These are phyloP conservation scores for Crithidia bombi DNA, from an alignment of 208 protist species.

Conservation along the genomic window DNA sequence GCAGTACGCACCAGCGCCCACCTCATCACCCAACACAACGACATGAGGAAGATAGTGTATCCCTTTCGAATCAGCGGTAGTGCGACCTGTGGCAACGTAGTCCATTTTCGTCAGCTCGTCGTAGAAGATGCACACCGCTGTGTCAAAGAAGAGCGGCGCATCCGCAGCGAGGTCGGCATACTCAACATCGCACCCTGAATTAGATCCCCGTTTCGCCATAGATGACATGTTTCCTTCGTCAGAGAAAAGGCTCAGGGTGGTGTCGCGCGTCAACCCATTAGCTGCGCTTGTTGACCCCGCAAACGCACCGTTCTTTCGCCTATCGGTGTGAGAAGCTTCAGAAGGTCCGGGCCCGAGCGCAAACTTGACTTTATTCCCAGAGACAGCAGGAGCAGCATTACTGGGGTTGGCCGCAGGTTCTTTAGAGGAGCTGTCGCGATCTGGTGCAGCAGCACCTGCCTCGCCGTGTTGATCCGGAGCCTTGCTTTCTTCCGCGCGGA, in stretches of 20 bases:
- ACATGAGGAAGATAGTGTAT: conserved; percentile 60
- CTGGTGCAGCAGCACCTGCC: background rate
- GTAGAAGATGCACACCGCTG: conserved; percentile 73
- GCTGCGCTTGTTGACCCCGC: background rate
- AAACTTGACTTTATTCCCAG: conserved; percentile 18
- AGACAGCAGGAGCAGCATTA: background rate
- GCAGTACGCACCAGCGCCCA: conserved; percentile 44
- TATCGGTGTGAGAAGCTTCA: background rate
- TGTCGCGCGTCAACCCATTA: background rate
- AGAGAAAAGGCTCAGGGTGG: background rate
- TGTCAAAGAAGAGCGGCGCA: conserved; percentile 79
- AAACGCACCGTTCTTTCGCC: background rate
- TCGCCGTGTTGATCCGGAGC: conserved; percentile 15
- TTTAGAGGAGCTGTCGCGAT: conserved; percentile 12
- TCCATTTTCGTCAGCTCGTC: conserved; percentile 59
- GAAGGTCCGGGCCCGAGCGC: background rate
- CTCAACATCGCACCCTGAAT: conserved; percentile 1
- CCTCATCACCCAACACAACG: conserved; percentile 55
- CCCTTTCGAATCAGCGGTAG: conserved; percentile 62
- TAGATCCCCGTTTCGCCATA: background rate
- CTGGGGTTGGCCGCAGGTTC: background rate
- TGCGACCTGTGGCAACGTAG: conserved; percentile 72
- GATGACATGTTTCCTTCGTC: conserved; percentile 9
- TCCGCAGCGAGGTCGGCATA: conserved; percentile 4
- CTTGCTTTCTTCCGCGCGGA: conserved; percentile 12